These are phyloP conservation scores for Kwoniella dendrophila DNA, from an alignment of 768 basidiomycete species.

Conservation along the genomic window DNA sequence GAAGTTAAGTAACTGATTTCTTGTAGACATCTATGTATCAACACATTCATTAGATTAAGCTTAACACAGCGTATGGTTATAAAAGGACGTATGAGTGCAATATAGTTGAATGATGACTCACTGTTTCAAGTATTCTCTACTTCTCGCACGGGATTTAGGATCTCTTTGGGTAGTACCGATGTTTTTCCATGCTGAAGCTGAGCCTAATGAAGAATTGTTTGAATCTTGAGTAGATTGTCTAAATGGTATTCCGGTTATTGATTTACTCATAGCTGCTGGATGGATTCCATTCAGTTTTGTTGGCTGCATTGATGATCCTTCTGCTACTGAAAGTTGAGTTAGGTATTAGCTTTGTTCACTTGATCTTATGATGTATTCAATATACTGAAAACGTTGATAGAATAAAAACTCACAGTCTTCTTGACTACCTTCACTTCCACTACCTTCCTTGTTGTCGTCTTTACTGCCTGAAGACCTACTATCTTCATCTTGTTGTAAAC, in stretches of 20 bases:
- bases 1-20: slow-evolving; percentile 98
- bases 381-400: not conserved
- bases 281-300: slow-evolving; percentile 28
- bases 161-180: slow-evolving; percentile 77
- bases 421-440: slow-evolving; percentile 42
- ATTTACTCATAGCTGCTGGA: slow-evolving; percentile 36
- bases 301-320: slow-evolving; percentile 4
- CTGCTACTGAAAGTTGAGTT: slow-evolving; percentile 7
- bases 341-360: not conserved
- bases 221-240: slow-evolving; percentile 51
- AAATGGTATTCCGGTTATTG: slow-evolving; percentile 24
- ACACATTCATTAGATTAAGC: too few species aligned
- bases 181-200: slow-evolving; percentile 59
- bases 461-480: slow-evolving; percentile 17
- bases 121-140: slow-evolving; percentile 97
- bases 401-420: slow-evolving; percentile 18
- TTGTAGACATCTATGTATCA: slow-evolving; percentile 76
- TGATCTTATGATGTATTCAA: not conserved
- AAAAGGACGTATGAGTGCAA: not conserved
- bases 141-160: slow-evolving; percentile 91
- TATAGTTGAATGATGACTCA: slow-evolving; percentile 60
- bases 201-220: slow-evolving; percentile 41
- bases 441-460: slow-evolving; percentile 41
- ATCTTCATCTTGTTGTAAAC: slow-evolving; percentile 49
- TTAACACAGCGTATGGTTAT: too few species aligned